phyloP scores from a whole-genome alignment of 2,329 filamentous ascomycete genomes.

The Myriosclerotinia scirpicola region DNA sequence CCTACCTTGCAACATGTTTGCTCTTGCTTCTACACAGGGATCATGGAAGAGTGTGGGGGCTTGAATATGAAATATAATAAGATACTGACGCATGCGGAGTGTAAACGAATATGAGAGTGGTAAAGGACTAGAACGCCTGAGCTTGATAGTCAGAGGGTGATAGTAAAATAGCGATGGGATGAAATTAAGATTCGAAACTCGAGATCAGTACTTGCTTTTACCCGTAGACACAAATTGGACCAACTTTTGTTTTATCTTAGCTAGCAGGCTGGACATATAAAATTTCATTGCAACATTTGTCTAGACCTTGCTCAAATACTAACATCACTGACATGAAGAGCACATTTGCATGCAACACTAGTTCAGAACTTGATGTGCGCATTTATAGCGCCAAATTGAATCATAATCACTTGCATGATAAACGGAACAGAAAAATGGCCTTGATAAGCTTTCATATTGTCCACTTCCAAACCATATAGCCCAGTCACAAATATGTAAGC shows the following conservation, averaged over 20 bases:
- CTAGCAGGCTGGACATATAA: neutral
- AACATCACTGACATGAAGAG: neutral
- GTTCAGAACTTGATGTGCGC: too few species aligned
- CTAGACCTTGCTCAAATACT: neutral
- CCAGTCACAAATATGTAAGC: slow-evolving; percentile 13
- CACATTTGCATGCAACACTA: neutral
- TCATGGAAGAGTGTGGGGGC: too few species aligned
- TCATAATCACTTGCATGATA: neutral
- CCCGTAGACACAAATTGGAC: too few species aligned
- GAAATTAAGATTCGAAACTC: neutral
- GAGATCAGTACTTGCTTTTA: neutral
- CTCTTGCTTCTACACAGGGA: too few species aligned
- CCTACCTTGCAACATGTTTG: neutral
- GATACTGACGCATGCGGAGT: neutral
- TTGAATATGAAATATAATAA: neutral
- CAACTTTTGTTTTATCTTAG: neutral
- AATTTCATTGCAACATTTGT: neutral
- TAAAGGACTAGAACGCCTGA: neutral
- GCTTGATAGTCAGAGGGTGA: neutral
- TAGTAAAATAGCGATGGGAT: neutral
- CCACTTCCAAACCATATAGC: slow-evolving; percentile 17
- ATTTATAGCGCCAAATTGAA: neutral
- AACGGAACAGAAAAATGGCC: neutral
- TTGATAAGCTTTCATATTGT: slow-evolving; percentile 6
- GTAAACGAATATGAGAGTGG: neutral